Base-by-base conservation (phyloP, 768 basidiomycete species). In the Lanmaoa pseudosensibilis region DNA sequence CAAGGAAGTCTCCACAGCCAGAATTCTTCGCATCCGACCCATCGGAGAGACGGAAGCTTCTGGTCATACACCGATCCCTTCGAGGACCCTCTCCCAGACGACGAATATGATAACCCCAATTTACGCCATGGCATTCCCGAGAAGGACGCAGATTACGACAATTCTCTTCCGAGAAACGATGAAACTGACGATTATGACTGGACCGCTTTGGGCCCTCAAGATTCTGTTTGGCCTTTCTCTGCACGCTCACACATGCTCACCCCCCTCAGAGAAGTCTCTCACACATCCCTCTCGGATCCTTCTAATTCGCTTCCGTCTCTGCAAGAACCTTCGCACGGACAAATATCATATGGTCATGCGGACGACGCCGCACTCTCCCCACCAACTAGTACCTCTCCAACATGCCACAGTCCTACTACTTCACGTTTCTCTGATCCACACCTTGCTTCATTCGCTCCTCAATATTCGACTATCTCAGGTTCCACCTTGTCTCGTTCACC, bases 21-120 rank as follows among this genome's bases (percentile, higher is more conserved):
- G 41, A 23, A 5, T 38, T 50, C 58, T 33, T 59, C 52, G 40
- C 56, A 39, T 39, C 46, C 53, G 55, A 46, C 38, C 18, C 58
- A 48, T 51, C 57, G 52, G 49, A 52, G 47, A 45, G 65, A 62
- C 4, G 59, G 40, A 34, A 64, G 60, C 25, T 45, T 49, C 57
- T 70, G 66, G 66, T 71, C 59, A 65, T 84, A 86, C 62, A 65
- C 64, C 23, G 83, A 87, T 64, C 83, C 77, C 0, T 78, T 75
- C 55, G 57, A 67, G 30, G 73, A 78, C 50, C 62, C 59, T 27
- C 41, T 52, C n/a, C 57, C 40, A 15, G 66, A 66, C 36, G 59
- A 68, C 16, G 62, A 58, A 18, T 60, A 65, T 41, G 57, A 53
- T 43, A 49, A 40, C 30, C 56, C 57, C 58, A 27, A 61, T 40